phyloP scores from a whole-genome alignment of 2,329 filamentous ascomycete species.

The Aspergillus fischeri region DNA sequence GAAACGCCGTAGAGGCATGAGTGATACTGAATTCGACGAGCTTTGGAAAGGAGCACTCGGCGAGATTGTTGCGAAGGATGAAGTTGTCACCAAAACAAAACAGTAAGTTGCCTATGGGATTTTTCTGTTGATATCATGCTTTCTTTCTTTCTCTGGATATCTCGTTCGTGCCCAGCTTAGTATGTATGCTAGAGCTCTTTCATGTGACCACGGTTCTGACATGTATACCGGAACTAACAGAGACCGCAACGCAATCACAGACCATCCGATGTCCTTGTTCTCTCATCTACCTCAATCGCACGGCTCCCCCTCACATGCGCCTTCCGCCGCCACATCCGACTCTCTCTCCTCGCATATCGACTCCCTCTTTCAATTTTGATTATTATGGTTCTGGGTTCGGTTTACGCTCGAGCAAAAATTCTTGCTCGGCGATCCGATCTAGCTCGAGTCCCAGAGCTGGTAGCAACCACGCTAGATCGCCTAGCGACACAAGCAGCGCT shows the following conservation, averaged over 20 bases:
- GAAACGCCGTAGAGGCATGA: slow-evolving; percentile 78
- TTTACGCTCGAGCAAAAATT: slow-evolving; percentile 64
- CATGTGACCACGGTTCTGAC: slow-evolving; percentile 46
- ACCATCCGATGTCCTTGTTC: slow-evolving; percentile 62
- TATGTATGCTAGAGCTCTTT: slow-evolving; percentile 5
- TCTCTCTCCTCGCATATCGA: slow-evolving; percentile 49
- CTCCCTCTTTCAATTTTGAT: slow-evolving; percentile 47
- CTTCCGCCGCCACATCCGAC: slow-evolving; percentile 44
- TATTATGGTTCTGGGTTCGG: slow-evolving; percentile 42
- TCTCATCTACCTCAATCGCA: slow-evolving; percentile 87
- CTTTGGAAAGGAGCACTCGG: slow-evolving; percentile 55
- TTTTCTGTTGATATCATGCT: slow-evolving; percentile 18
- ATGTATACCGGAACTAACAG: slow-evolving; percentile 71
- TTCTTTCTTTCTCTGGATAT: slow-evolving; percentile 8
- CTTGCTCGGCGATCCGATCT: slow-evolving; percentile 61
- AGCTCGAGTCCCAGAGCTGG: slow-evolving; percentile 73
- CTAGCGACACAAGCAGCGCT: slow-evolving; percentile 79
- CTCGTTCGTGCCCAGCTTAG: neutral
- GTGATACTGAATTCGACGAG: slow-evolving; percentile 84
- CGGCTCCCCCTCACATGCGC: slow-evolving; percentile 70
- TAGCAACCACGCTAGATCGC: slow-evolving; percentile 77
- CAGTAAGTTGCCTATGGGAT: slow-evolving; percentile 49
- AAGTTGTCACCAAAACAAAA: slow-evolving; percentile 54
- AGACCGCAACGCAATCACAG: slow-evolving; percentile 68
- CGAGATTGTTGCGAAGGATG: slow-evolving; percentile 53